Base-by-base conservation (phyloP, 495 filamentous ascomycete species). In the Aspergillus olivimuriae region DNA sequence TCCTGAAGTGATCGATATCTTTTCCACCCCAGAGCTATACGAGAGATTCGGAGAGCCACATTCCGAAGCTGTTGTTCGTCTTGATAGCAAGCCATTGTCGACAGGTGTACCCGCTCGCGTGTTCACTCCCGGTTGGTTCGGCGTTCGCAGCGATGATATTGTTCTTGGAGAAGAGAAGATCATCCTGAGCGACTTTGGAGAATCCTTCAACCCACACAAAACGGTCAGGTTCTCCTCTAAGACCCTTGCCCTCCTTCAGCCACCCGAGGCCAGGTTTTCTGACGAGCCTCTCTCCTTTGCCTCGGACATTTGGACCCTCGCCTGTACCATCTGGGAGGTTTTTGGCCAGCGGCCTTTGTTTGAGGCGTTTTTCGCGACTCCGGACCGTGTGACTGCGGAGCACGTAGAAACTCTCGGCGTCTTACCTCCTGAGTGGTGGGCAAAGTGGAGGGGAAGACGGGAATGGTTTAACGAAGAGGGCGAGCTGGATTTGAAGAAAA, bases 281-380 rank as follows among this genome's bases (percentile, higher is more conserved):
- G 42, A 61, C 6, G 40, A 48, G 22, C 50, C 56, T 2, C 55
- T 61, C 22, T 60, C 57, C 8, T 61, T 61, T 43, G n/a, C 55
- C 23, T 51, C 46, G 1, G 62, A 68, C 16, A 55, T 62, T 15
- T 65, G 60, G 57, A 57, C 57, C 15, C 59, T 61, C 34, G 62
- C 56, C 16, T 60, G 57, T 41, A 54, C 47, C 8, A 53, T 64
- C 16, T 62, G 53, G 45, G 62, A 60, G 23, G 55, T 66, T 39
- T 40, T 61, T 36, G 55, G 57, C 33, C 46, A 59, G 12, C 48
- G 53, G 8, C 55, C 55, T 18, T 43, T 66, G 18, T 65, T 62
- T 45, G 51, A 58, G 1, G 36, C 43, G 0, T 54, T 53, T 40
- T 39, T 18, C 5, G 17, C 49, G 6, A 48, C 48, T 24, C 37